Conservation (phyloP, 129 eudicot genomes). For the Ambrosia artemisiifolia region DNA sequence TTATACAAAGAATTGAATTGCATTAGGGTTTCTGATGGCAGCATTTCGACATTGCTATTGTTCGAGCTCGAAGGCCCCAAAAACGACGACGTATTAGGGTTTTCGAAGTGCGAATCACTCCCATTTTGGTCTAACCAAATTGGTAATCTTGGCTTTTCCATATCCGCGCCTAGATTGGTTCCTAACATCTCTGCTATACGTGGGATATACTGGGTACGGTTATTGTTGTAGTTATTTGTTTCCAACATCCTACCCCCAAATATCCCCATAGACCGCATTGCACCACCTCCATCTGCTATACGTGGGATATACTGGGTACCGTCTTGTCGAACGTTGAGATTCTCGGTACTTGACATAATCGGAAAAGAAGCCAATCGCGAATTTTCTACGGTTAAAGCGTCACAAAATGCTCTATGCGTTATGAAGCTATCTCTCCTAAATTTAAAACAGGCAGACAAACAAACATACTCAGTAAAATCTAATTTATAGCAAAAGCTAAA, state of each 20-base stretch:
- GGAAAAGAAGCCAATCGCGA: constrained; percentile 47
- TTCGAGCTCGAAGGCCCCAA: constrained; percentile 39
- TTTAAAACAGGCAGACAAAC: background rate
- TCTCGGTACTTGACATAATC: constrained; percentile 26
- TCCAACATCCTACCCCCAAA: constrained; percentile 36
- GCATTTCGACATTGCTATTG: constrained; percentile 22
- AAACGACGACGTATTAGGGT: constrained; percentile 24
- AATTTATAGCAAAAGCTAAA: too few relatives aligned
- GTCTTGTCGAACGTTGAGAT: constrained; percentile 51
- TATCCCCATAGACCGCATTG: constrained; percentile 38
- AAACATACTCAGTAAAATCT: background rate
- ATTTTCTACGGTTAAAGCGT: constrained; percentile 68
- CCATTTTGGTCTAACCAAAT: constrained; percentile 51
- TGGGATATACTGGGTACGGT: too few relatives aligned
- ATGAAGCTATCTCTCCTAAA: constrained; percentile 80
- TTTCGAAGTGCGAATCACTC: constrained; percentile 19
- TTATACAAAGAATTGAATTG: constrained; percentile 41
- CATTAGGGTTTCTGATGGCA: constrained; percentile 39
- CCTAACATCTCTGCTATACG: too few relatives aligned
- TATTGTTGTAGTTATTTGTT: background rate
- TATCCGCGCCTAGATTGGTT: constrained; percentile 23
- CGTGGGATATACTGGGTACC: too few relatives aligned
- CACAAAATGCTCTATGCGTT: constrained; percentile 83
- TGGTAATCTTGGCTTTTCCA: constrained; percentile 48
- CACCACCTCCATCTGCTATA: constrained; percentile 19